Evolutionary conservation across 2,329 filamentous ascomycete species (phyloP), one percentile per base, ranked within the genome.

Genomic region (Chaetomium olivaceum): DNA sequence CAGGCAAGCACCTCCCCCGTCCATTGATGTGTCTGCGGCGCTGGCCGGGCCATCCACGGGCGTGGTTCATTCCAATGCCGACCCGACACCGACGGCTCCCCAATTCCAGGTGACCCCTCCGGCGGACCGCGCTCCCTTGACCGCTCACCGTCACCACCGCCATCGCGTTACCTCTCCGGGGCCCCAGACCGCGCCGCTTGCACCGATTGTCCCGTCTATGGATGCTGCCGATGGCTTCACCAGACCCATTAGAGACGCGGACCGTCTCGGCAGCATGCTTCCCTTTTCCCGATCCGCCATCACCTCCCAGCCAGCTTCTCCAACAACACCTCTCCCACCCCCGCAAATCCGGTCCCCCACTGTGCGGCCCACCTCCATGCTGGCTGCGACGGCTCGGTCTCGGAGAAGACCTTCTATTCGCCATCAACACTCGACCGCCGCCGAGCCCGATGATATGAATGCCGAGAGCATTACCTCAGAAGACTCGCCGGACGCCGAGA

Each of bases 231-330:
- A 94, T 74, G 86, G 86, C 3, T 93, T 95, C 74, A 86, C 95
- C 66, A 87, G 93, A 60, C 91, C 91, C 8, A 89, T 94, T 43
- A 89, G 92, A 71, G 91, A 96, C 75, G 83, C 87, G 54, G 92
- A 98, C 75, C 88, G 93, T 66, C 84, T 95, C 65, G 91, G 90
- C 56, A 95, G 91, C 61, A 96, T 95, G 89, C 82, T 89, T 54
- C 86, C 90, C 7, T 85, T 89, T 50, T 81, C 89, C 62, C 86
- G 90, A 68, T 82, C 85, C 12, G 89, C 90, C 61, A 80, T 93
- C 62, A 85, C 86, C 51, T 97, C 94, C n/a, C 93, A 96, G 75
- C 95, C 95, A 9, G 91, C 93, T 64, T 97, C 93, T 14, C 93
- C 93, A 0, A 95, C 92, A 7, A 96, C 93, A 0, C 93, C 93